Conservation (phyloP, 768 basidiomycete species). For the Rhizopogon vesiculosus region DNA sequence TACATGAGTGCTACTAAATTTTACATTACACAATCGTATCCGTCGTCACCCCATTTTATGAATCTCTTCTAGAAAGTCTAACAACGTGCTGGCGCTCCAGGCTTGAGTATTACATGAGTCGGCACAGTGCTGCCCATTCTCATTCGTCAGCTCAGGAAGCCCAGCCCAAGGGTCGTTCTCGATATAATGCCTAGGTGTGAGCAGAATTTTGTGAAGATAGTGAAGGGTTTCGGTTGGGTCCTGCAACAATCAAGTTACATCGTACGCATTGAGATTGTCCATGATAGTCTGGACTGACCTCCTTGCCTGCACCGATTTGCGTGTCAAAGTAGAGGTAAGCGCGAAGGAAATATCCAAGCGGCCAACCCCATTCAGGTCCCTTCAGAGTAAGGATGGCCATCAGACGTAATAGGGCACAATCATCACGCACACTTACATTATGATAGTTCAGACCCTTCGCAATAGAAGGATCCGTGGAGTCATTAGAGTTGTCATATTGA, state of each 20-base stretch:
- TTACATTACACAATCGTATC: constrained; percentile 2
- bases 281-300: constrained; percentile 40
- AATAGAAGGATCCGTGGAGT: constrained; percentile 72
- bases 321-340: constrained; percentile 90
- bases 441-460: constrained; percentile 97
- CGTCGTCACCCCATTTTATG: constrained; percentile 32
- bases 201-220: constrained; percentile 69
- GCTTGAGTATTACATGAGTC: constrained; percentile 96
- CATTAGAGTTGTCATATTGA: constrained; percentile 90
- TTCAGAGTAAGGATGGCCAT: constrained; percentile 24
- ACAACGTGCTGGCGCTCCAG: constrained; percentile 90
- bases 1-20: not conserved
- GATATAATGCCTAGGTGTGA: constrained; percentile 70
- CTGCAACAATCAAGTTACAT: constrained; percentile 30
- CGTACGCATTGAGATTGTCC: constrained; percentile 1
- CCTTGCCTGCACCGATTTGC: constrained; percentile 57
- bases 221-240: constrained; percentile 71
- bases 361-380: constrained; percentile 96
- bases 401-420: constrained; percentile 11
- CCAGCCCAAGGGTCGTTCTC: constrained; percentile 86
- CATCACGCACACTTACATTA: constrained; percentile 45
- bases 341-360: constrained; percentile 90
- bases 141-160: constrained; percentile 89
- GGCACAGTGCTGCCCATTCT: constrained; percentile 72
- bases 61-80: constrained; percentile 84